Percentiles rank a stretch among this genome's conserved stretches.
These are phyloP conservation scores for Sarocladium brachiariae DNA, from an alignment of 2,329 filamentous ascomycete species.

Conservation along the genomic window DNA sequence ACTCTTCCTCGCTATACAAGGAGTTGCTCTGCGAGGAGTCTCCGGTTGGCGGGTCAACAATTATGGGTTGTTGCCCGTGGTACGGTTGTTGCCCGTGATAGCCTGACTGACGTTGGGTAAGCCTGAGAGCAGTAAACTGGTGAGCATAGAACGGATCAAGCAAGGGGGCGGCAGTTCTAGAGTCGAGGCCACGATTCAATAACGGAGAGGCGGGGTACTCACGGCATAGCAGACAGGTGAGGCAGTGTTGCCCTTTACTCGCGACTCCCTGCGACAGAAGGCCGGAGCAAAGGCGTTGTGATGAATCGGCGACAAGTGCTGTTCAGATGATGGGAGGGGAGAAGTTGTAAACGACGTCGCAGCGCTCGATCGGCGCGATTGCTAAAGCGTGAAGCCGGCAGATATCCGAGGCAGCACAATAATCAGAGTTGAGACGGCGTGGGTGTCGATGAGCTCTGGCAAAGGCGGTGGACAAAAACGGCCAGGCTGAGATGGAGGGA, in stretches of 20 bases:
- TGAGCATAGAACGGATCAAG: background rate
- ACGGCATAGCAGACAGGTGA: constrained; percentile 36
- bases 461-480: background rate
- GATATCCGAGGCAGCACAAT: background rate
- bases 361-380: background rate
- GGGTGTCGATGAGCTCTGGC: background rate
- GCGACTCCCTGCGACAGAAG: constrained; percentile 38
- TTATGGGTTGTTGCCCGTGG: constrained; percentile 19
- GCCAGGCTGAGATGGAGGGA: constrained; percentile 9
- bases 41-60: constrained; percentile 19
- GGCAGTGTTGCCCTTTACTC: constrained; percentile 28
- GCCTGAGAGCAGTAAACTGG: constrained; percentile 12
- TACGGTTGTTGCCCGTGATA: constrained; percentile 17
- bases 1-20: constrained; percentile 34
- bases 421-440: constrained; percentile 1
- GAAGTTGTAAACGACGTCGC: constrained; percentile 1
- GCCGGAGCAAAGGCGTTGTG: constrained; percentile 35
- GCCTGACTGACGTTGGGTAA: constrained; percentile 19
- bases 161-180: background rate
- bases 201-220: constrained; percentile 22
- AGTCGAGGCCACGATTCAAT: background rate
- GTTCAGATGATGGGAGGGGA: background rate
- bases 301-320: constrained; percentile 10
- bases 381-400: background rate
- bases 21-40: constrained; percentile 26